Percentiles rank a stretch among this genome's conserved stretches.
Evolutionary conservation across 2,329 filamentous ascomycete species (phyloP).

Genomic region (Tothia fuscella): DNA sequence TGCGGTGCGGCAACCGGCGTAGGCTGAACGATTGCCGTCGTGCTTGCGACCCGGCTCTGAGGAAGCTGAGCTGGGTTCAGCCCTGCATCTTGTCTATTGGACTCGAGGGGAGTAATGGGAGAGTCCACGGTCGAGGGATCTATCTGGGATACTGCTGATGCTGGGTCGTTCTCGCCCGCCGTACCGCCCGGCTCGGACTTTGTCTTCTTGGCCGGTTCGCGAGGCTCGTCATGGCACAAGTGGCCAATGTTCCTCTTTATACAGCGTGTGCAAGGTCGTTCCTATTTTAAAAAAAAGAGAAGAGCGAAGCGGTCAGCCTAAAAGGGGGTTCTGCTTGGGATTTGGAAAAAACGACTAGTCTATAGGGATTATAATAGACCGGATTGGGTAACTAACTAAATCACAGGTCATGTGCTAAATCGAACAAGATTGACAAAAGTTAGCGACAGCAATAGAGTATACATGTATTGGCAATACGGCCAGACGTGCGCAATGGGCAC

Average conservation of each 20-base stretch:
- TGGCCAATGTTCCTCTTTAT: constrained; percentile 98
- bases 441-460: constrained; percentile 4
- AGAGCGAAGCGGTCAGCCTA: no score
- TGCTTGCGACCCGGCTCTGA: constrained; percentile 23
- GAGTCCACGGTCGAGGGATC: constrained; percentile 21
- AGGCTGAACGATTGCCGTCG: constrained; percentile 60
- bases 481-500: neutral
- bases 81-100: constrained; percentile 24
- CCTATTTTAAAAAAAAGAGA: constrained; percentile 42
- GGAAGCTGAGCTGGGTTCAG: constrained; percentile 25
- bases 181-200: constrained; percentile 42
- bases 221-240: constrained; percentile 93
- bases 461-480: neutral
- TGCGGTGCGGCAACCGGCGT: constrained; percentile 56
- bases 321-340: no score
- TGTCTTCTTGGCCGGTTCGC: constrained; percentile 72
- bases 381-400: constrained; percentile 25
- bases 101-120: constrained; percentile 18
- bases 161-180: constrained; percentile 21
- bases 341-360: neutral
- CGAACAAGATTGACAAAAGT: constrained; percentile 9
- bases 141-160: constrained; percentile 19
- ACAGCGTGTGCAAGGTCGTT: constrained; percentile 92
- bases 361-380: neutral
- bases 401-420: constrained; percentile 42